Base-by-base conservation (phyloP, 1,284 basidiomycete genomes). In the Leccinum fallax region DNA sequence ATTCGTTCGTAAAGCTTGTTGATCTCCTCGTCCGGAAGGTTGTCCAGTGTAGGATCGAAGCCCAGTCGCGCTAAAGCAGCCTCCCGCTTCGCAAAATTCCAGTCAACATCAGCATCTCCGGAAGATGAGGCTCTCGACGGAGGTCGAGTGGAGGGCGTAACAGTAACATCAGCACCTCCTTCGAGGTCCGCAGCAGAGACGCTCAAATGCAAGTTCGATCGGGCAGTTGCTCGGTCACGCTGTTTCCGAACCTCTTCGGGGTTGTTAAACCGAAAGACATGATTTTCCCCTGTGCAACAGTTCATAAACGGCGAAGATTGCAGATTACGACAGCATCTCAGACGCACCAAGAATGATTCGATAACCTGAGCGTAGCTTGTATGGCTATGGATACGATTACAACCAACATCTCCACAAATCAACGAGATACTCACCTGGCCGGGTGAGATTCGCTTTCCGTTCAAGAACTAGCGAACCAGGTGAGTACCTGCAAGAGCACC, bases 181-280 rank as follows among this genome's bases (percentile, higher is more conserved):
- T 88, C 88, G 7, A 92, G 70, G 59, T 93, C 87, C 34, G 79
- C 80, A 58, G 89, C 86, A 58, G 87, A 81, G 24, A 87, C 73
- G 63, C 84, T 88, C 59, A 86, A 75, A 58, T 87, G 85, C 72
- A 93, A 74, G 71, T 82, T 87, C 13, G 89, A 90, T 74, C 83
- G 88, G 58, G 83, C 81, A 4, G 86, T 87, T 3, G 87, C 86
- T 51, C 92, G 88, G 74, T 95, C 88, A 57, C 95, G 86, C 68
- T 90, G 90, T 68, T 94, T 95, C 64, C 95, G 88, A 57, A 97
- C 96, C 71, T 96, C 93, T 73, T 95, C 94, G 0, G 95, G 95
- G 71, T 96, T 93, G 73, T 97, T 98, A 80, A 98, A 98, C 16
- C 97, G 88, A 78, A 99, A 99, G 60, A 98, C 95, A 78, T 99